Conservation (phyloP, 768 basidiomycete species). For the Amanita rimosa region DNA sequence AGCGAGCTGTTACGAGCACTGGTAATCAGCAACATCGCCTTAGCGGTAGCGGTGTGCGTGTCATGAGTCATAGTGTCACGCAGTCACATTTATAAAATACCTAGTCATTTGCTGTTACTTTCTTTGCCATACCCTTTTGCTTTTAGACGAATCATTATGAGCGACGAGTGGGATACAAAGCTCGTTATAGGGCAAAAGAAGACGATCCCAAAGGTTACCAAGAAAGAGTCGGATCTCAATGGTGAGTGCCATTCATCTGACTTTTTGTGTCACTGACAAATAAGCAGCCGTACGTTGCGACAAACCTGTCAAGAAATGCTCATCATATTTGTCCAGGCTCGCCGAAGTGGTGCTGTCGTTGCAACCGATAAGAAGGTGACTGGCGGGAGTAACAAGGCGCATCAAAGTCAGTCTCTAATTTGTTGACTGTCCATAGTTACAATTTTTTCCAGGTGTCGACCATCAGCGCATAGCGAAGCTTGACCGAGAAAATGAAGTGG, state of each 20-base stretch:
- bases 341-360: constrained; percentile 65
- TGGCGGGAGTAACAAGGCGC: constrained; percentile 65
- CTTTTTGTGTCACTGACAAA: neutral
- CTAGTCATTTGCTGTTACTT: too few species aligned
- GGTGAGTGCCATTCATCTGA: constrained; percentile 13
- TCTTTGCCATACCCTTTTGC: constrained; percentile 1
- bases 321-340: constrained; percentile 39
- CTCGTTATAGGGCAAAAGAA: constrained; percentile 61
- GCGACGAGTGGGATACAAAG: constrained; percentile 65
- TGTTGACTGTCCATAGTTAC: too few species aligned
- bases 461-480: constrained; percentile 91
- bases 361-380: constrained; percentile 74
- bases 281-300: constrained; percentile 17
- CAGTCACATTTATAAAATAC: neutral
- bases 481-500: constrained; percentile 91
- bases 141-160: constrained; percentile 23
- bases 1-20: too few species aligned
- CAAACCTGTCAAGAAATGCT: neutral
- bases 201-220: constrained; percentile 49
- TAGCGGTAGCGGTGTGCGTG: too few species aligned
- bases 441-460: constrained; percentile 88
- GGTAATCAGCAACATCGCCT: too few species aligned
- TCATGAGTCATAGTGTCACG: neutral
- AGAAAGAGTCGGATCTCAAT: constrained; percentile 48
- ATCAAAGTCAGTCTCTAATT: constrained; percentile 55